Base-by-base conservation (phyloP, 192 early-diverging fungal species). In the Dimargaris xerosporica region DNA sequence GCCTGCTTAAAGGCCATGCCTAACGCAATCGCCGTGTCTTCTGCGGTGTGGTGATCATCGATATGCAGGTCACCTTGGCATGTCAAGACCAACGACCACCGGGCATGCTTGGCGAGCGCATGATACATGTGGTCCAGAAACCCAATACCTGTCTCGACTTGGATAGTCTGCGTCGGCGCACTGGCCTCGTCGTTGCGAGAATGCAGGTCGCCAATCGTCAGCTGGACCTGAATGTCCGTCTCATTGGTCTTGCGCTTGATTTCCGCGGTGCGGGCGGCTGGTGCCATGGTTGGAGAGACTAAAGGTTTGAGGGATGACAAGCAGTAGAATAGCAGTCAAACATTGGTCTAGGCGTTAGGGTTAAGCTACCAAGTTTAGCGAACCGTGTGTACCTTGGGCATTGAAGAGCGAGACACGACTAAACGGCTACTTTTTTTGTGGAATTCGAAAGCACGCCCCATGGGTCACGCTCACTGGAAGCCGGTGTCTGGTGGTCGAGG, bases 121-220 rank as follows among this genome's bases (percentile, higher is more conserved):
- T 93, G 88, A 71, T 91, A 87, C 94, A 98, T 98, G 90, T 99
- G 96, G 78, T 99, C 91, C 12, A 99, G 81, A 73, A 99, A 99
- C 23, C 96, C 96, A 70, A 99, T 94, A 12, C 96, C 96, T 26
- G 94, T 91, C 68, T 79, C 65, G 64, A 96, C 78, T 41, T 82
- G 67, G 69, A 99, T 95, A 21, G 62, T 62, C 69, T 95, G 91
- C n/a, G n/a, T n/a, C n/a, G n/a, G n/a, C n/a, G n/a, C n/a, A n/a
- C n/a, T n/a, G n/a, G n/a, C n/a, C 30, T 63, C 69, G 61, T 76
- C 79, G 64, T 70, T 45, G 11, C 71, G 62, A 31, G 76, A 69
- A 62, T 23, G 56, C 16, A 74, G 69, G 39, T 68, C 63, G 16
- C 71, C 76, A 62, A 93, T 75, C 43, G 72, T 59, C 29, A 95